These are phyloP conservation scores for Linnemannia elongata DNA, from an alignment of 192 early-diverging fungal genomes.

Conservation along the genomic window DNA sequence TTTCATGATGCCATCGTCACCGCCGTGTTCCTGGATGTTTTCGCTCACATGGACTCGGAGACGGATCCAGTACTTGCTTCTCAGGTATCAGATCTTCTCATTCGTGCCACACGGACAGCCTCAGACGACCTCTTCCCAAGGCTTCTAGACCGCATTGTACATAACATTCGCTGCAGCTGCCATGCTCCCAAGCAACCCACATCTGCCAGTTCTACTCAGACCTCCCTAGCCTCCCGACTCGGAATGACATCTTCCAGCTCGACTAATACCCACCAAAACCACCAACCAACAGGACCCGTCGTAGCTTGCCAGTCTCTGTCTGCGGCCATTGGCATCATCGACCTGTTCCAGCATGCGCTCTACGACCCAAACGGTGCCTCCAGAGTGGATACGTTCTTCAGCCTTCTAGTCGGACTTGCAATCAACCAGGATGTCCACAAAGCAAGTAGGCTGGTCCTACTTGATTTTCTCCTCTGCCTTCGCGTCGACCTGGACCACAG, in stretches of 20 bases:
- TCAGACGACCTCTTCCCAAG: conserved; percentile 47
- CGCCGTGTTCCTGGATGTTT: conserved; percentile 62
- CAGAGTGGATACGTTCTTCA: conserved; percentile 53
- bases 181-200: conserved; percentile 28
- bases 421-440: conserved; percentile 52
- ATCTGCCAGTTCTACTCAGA: conserved; percentile 14
- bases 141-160: conserved; percentile 50
- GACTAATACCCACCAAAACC: conserved; percentile 6
- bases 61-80: conserved; percentile 51
- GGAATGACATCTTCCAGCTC: conserved; percentile 51
- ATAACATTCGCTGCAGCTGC: conserved; percentile 59
- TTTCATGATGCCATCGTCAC: conserved; percentile 60
- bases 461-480: conserved; percentile 66
- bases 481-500: conserved; percentile 67
- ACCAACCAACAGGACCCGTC: not conserved
- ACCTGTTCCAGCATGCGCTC: conserved; percentile 63
- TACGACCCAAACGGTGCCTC: conserved; percentile 47
- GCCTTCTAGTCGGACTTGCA: conserved; percentile 59
- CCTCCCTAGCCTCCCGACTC: conserved; percentile 40
- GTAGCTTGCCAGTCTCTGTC: conserved; percentile 54
- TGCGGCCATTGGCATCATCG: conserved; percentile 57
- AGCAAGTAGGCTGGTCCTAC: conserved; percentile 60
- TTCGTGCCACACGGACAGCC: conserved; percentile 47
- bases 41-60: conserved; percentile 54
- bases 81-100: conserved; percentile 55